Evolutionary conservation across 768 basidiomycete species (phyloP), one percentile per base, ranked within the genome.

Genomic region (Lactarius indigo): DNA sequence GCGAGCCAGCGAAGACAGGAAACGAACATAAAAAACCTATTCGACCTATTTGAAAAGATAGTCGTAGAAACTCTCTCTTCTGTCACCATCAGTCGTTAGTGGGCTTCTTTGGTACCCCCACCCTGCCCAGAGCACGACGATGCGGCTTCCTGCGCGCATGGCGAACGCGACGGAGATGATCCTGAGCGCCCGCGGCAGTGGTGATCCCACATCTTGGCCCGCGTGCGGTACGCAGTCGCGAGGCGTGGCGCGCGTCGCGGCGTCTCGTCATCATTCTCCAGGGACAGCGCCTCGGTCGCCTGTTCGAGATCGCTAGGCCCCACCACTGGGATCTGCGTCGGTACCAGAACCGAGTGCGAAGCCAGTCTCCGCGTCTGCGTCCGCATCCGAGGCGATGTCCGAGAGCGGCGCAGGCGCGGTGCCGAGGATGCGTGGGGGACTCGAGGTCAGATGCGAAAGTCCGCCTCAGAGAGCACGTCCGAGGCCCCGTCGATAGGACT

Each of bases 161-260:
- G 86, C 0, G 86, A 87, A 31, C 84, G 78, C 4, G 84, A 84
- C 15, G 83, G 86, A 0, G 85, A 85, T 5, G 85, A 85, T 4
- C 82, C 70, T 1, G 83, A 80, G 65, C 75, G 64, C 71, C 74
- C 70, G 42, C 74, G 73, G 17, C 76, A 61, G 52, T 26, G 42
- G 2, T 12, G 20, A 20, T 50, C 60, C 65, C 65, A 66, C 44
- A 61, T 72, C 66, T 77, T 66, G 35, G 76, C 61, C 66, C 76
- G 71, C 64, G 77, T 73, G 30, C 74, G 73, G 47, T 78, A 69
- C 42, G 77, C 71, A 58, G 55, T 70, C 71, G 47, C 63, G 61
- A 68, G 60, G 39, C 70, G 72, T 64, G 64, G 71, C 68, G 31
- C 50, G 13, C 23, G 72, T 20, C 70, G 57, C 65, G 73, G 72